Percentiles rank a stretch among this genome's conserved stretches.
Evolutionary conservation across 2,329 filamentous ascomycete genomes (phyloP).

Genomic region (Herpotrichia juniperi): DNA sequence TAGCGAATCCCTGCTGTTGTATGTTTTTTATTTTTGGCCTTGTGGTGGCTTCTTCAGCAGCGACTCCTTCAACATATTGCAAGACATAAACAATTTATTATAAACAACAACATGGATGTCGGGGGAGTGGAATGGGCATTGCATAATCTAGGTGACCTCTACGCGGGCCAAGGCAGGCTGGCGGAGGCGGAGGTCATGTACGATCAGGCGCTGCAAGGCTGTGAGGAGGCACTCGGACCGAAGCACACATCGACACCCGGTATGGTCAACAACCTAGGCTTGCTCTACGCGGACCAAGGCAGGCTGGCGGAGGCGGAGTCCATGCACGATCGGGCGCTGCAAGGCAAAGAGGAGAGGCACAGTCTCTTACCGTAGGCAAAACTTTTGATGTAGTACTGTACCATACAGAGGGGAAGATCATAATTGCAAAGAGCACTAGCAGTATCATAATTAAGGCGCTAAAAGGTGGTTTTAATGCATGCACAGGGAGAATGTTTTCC

Average conservation of each 20-base stretch:
- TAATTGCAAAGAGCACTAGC: too few species aligned
- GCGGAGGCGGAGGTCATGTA: slow-evolving; percentile 24
- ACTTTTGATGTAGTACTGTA: too few species aligned
- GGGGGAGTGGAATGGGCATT: slow-evolving; percentile 19
- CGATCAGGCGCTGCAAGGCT: slow-evolving; percentile 19
- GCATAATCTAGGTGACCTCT: slow-evolving; percentile 18
- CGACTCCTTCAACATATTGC: slow-evolving; percentile 21
- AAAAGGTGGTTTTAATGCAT: too few species aligned
- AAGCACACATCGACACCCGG: slow-evolving; percentile 5
- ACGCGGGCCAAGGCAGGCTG: slow-evolving; percentile 23
- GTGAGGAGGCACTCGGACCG: slow-evolving; percentile 14
- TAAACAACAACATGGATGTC: slow-evolving; percentile 11
- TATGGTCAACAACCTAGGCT: slow-evolving; percentile 11
- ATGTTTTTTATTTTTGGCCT: too few species aligned
- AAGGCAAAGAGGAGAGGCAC: slow-evolving; percentile 22
- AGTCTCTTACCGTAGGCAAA: too few species aligned
- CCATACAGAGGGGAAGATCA: too few species aligned
- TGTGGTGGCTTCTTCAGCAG: slow-evolving; percentile 23
- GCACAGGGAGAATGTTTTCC: too few species aligned
- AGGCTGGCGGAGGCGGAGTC: slow-evolving; percentile 21
- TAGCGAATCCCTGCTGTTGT: too few species aligned
- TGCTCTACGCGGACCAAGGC: slow-evolving; percentile 21
- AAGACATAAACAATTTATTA: slow-evolving; percentile 11
- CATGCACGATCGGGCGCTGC: slow-evolving; percentile 25
- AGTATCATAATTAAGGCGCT: too few species aligned